Conservation (phyloP, 768 basidiomycete genomes). For the Mycena galopus region DNA sequence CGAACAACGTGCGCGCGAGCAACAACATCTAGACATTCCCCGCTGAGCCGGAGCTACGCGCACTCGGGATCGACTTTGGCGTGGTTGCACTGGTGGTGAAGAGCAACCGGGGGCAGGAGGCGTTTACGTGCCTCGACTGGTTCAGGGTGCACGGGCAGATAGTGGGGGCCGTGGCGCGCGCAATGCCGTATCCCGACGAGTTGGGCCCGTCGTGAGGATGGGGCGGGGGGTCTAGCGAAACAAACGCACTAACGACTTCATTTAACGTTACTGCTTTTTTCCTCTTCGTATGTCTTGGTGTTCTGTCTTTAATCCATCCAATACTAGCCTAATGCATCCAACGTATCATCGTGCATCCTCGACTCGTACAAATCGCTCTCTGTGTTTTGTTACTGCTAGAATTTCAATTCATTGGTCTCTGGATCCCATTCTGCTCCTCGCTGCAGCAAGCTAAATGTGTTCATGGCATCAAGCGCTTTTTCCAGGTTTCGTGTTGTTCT, state of each 20-base stretch:
- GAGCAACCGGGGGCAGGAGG: constrained; percentile 88
- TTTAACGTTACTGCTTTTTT: constrained; percentile 37
- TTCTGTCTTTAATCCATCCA: constrained; percentile 33
- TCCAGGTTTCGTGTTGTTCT: too few species aligned
- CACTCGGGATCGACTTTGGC: constrained; percentile 85
- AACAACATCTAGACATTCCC: constrained; percentile 85
- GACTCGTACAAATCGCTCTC: too few species aligned
- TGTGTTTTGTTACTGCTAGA: constrained; percentile 23
- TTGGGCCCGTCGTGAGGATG: constrained; percentile 27
- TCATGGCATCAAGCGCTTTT: too few species aligned
- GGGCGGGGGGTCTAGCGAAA: constrained; percentile 24
- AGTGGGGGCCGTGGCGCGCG: constrained; percentile 57
- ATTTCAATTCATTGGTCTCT: neutral
- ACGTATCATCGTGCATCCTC: constrained; percentile 22
- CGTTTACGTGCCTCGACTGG: constrained; percentile 91
- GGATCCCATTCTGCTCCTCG: too few species aligned
- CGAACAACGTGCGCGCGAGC: constrained; percentile 70
- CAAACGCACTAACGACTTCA: constrained; percentile 29
- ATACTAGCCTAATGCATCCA: constrained; percentile 29
- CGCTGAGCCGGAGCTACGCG: constrained; percentile 74
- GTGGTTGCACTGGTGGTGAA: constrained; percentile 84
- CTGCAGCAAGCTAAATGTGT: too few species aligned
- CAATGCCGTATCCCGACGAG: constrained; percentile 51
- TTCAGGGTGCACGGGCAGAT: constrained; percentile 82
- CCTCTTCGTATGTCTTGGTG: constrained; percentile 19